Evolutionary conservation across 2,329 filamentous ascomycete species (phyloP), one percentile per base, ranked within the genome.

Genomic region (Calcarisporium arbuscula): DNA sequence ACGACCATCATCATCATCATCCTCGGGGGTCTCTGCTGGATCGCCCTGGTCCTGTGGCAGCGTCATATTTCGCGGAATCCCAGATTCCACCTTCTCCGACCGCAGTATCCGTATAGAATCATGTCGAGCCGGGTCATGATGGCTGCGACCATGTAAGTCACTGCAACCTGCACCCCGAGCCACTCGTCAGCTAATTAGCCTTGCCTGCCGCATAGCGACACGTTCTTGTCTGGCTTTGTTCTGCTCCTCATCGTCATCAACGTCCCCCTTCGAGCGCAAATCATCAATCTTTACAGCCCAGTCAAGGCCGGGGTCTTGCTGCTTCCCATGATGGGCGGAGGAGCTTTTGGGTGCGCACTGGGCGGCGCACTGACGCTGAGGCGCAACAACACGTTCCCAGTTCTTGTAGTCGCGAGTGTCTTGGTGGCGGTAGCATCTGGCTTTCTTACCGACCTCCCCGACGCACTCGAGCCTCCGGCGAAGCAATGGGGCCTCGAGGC

Each of bases 261-360:
- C 23, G 37, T 50, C n/a, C 45, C 45, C 10, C 37, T 50, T 12
- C 42, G 47, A 12, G 37, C 45, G 9, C 42, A 50, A 31, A 45
- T 50, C 16, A 45, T 45, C 17, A 47, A 50, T 27, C 21, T 44
- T 7, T 45, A 48, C 34, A 38, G 39, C 6, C 41, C 42, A 14
- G 44, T 48, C n/a, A 46, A 44, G 30, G 37, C 47, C 19, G 47
- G 47, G 8, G 37, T 42, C 14, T 33, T 48, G 12, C 38, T 50
- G 7, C 44, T 49, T 10, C 47, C 47, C 12, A 38, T 45, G 33
- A 47, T 50, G 45, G 47, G 39, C 7, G 38, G 42, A 21, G 42
- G 34, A 27, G 44, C 45, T 2, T 32, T 38, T 8, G 43, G 45
- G 16, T 46, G 42, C 11, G 39, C 35, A 2, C 8, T 47, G n/a